These are phyloP conservation scores for Talinum fruticosum DNA, from an alignment of 148 eudicot genomes.

Conservation along the genomic window DNA sequence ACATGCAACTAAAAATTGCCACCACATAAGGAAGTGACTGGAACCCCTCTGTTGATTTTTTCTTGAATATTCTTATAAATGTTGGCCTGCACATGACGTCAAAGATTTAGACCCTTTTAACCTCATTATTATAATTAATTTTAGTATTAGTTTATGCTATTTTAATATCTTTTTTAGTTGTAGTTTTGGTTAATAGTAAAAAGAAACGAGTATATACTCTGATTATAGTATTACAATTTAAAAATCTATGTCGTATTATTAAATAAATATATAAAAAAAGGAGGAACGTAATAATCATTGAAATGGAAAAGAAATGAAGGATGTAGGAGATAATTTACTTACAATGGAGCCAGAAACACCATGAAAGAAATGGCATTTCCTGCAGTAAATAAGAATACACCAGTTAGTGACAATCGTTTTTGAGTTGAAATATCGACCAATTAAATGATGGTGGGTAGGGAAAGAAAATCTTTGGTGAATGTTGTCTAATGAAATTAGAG, in stretches of 20 bases:
- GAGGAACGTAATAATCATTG: neutral
- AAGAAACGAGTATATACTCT: no score
- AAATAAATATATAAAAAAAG: no score
- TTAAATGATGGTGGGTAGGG: conserved; percentile 1
- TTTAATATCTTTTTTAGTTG: neutral
- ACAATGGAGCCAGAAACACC: conserved; percentile 88
- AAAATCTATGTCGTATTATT: no score
- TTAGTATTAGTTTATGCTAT: neutral
- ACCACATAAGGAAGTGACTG: conserved; percentile 79
- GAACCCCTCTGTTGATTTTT: conserved; percentile 78
- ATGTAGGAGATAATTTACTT: conserved; percentile 29
- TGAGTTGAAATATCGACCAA: neutral
- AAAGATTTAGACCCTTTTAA: neutral
- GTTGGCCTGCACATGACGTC: conserved; percentile 62
- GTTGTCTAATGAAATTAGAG: neutral
- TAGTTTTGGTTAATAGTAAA: no score
- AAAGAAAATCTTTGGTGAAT: neutral
- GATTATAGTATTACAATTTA: no score
- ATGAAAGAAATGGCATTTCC: conserved; percentile 87
- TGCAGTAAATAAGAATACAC: conserved; percentile 23
- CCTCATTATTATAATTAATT: neutral
- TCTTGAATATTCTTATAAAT: conserved; percentile 64
- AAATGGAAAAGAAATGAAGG: neutral
- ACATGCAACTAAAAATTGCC: conserved; percentile 76
- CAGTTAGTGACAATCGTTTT: neutral